Percentiles rank a stretch among this genome's conserved stretches.
phyloP scores from a whole-genome alignment of 192 early-diverging fungal species.

The Obelidium mucronatum region DNA sequence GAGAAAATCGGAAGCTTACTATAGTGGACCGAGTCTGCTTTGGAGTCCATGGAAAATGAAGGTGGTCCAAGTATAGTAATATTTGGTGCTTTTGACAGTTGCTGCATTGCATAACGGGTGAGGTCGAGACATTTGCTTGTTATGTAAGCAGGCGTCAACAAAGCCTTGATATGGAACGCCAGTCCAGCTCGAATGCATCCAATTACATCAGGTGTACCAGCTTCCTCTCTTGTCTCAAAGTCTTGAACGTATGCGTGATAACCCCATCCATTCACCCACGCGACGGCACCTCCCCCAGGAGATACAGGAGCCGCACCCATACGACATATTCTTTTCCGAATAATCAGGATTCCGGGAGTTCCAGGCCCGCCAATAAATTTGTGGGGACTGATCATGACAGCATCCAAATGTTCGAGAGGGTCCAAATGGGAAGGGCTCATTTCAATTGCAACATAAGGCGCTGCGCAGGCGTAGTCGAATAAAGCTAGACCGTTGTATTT shows the following conservation, averaged over 20 bases:
- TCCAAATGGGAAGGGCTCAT: slow-evolving; percentile 1
- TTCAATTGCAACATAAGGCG: slow-evolving; percentile 32
- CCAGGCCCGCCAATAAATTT: slow-evolving; percentile 57
- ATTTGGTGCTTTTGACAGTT: background rate
- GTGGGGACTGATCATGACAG: slow-evolving; percentile 52
- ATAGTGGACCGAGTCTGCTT: no score
- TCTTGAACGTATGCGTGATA: background rate
- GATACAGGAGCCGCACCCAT: slow-evolving; percentile 33
- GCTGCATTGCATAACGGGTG: background rate
- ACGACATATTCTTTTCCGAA: slow-evolving; percentile 36
- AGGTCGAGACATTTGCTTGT: background rate
- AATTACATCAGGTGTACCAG: slow-evolving; percentile 54
- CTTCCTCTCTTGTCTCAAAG: slow-evolving; percentile 44
- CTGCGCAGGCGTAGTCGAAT: slow-evolving; percentile 51
- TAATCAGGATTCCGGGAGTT: slow-evolving; percentile 47
- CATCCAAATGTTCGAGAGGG: slow-evolving; percentile 31
- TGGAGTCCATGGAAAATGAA: background rate
- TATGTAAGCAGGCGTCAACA: slow-evolving; percentile 22
- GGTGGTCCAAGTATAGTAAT: slow-evolving; percentile 2
- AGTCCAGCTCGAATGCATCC: slow-evolving; percentile 51
- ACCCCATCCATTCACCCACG: slow-evolving; percentile 40
- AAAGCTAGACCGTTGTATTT: slow-evolving; percentile 45
- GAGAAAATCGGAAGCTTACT: slow-evolving; percentile 11
- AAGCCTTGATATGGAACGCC: slow-evolving; percentile 47
- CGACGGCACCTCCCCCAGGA: slow-evolving; percentile 53